Evolutionary conservation across 2,329 filamentous ascomycete genomes (phyloP).

Genomic region (Sporothrix curviconia): DNA sequence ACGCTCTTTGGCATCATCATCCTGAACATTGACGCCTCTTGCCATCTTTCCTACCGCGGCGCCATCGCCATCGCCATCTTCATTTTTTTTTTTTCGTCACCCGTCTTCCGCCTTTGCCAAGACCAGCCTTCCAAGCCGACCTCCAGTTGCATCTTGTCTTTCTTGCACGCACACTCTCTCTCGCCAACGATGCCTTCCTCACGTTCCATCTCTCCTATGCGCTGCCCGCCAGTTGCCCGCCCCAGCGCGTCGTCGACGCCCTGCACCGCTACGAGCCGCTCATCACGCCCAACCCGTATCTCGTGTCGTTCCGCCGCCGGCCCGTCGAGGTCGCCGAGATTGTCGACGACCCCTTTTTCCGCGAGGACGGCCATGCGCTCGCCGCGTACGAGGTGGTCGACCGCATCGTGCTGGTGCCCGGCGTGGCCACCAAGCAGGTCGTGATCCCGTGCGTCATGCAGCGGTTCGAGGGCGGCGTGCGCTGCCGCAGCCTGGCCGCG

Average conservation of each 20-base stretch:
- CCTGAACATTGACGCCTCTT: background rate
- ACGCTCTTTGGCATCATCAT: background rate
- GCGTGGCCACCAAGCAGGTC: constrained; percentile 34
- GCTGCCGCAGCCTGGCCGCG: constrained; percentile 37
- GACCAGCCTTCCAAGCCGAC: too few species aligned
- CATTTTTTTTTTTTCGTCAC: too few species aligned
- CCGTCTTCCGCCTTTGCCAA: too few species aligned
- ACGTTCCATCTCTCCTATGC: constrained; percentile 35
- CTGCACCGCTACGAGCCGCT: constrained; percentile 37
- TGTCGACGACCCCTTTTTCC: constrained; percentile 37
- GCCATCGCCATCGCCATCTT: too few species aligned
- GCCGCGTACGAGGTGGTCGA: constrained; percentile 29
- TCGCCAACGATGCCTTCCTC: constrained; percentile 28
- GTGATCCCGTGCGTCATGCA: constrained; percentile 39
- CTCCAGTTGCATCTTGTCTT: too few species aligned
- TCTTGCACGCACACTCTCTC: background rate
- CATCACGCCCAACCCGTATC: constrained; percentile 34
- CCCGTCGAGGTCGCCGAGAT: constrained; percentile 28
- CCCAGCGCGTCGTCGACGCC: constrained; percentile 31
- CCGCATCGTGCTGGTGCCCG: constrained; percentile 35
- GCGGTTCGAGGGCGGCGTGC: constrained; percentile 33
- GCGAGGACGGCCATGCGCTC: constrained; percentile 25
- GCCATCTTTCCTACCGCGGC: background rate
- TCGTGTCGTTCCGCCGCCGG: constrained; percentile 32
- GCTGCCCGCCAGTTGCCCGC: constrained; percentile 34